Percentiles rank a stretch among this genome's conserved stretches.
These are phyloP conservation scores for Monosiga brevicollis DNA, from an alignment of 78 protist genomes.

Conservation along the genomic window DNA sequence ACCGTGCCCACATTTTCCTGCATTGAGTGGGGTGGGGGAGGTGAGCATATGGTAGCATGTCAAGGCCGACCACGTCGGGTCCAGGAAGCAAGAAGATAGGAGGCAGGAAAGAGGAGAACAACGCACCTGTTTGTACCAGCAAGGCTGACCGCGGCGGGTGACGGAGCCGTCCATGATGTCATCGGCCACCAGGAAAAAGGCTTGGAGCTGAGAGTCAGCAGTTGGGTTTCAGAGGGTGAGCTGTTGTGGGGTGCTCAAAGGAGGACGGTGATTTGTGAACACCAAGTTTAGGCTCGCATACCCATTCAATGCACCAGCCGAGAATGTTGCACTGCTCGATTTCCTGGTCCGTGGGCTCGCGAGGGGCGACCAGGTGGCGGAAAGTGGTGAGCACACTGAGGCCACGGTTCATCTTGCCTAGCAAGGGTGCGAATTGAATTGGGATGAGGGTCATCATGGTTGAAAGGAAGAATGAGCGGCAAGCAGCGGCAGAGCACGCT, in stretches of 20 bases:
- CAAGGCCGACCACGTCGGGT: too few relatives aligned
- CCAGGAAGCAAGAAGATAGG: too few relatives aligned
- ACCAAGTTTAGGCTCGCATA: neutral
- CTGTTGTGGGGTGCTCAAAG: too few relatives aligned
- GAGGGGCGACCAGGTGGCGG: conserved; percentile 29
- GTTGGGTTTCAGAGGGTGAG: too few relatives aligned
- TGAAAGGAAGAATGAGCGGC: neutral
- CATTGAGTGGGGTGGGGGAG: too few relatives aligned
- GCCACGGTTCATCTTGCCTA: conserved; percentile 84
- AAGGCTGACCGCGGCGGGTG: conserved; percentile 81
- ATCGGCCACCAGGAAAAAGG: conserved; percentile 91
- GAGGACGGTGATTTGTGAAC: too few relatives aligned
- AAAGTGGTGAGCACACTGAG: conserved; percentile 52
- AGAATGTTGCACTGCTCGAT: conserved; percentile 41
- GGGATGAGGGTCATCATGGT: too few relatives aligned
- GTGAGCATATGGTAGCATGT: too few relatives aligned
- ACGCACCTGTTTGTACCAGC: conserved; percentile 8
- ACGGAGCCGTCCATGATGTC: conserved; percentile 93
- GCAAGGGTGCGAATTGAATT: too few relatives aligned
- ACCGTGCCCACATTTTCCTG: conserved; percentile 50
- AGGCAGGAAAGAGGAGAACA: too few relatives aligned
- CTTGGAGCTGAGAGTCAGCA: conserved; percentile 54
- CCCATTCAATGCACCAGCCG: conserved; percentile 89
- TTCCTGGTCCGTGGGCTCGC: conserved; percentile 28
- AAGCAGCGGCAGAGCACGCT: neutral